A percentile compares a stretch with the other conserved stretches of the same genome.
These are phyloP conservation scores for Oryza officinalis DNA, from an alignment of 176 grass and related monocot genomes.

Conservation along the genomic window DNA sequence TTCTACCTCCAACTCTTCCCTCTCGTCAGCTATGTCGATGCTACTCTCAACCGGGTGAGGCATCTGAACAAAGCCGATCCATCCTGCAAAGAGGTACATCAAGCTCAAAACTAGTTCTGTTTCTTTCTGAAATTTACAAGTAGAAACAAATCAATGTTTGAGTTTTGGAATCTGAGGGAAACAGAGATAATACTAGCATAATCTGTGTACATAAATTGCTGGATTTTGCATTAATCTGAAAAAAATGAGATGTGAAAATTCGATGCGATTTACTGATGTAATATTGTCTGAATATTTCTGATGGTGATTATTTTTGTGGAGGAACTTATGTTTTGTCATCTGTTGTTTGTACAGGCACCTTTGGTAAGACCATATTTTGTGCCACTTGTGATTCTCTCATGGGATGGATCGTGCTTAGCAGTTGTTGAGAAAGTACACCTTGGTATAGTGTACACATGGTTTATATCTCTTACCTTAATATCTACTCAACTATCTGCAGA, in stretches of 20 bases:
- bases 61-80: conserved; percentile 9
- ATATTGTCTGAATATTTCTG: background rate
- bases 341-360: conserved; percentile 47
- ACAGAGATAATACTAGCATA: background rate
- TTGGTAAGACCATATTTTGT: conserved; percentile 54
- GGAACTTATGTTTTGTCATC: conserved; percentile 2
- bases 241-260: background rate
- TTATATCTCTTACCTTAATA: background rate
- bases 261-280: background rate
- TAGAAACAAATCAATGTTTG: background rate
- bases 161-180: background rate
- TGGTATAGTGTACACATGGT: conserved; percentile 13
- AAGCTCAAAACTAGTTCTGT: background rate
- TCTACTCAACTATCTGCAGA: background rate
- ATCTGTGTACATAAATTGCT: background rate
- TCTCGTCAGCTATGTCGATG: conserved; percentile 68
- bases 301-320: background rate
- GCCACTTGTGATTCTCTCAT: conserved; percentile 6
- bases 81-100: conserved; percentile 46
- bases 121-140: background rate
- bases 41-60: conserved; percentile 48
- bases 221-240: background rate
- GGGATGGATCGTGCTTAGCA: conserved; percentile 31
- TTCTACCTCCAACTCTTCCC: conserved; percentile 77
- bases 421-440: conserved; percentile 34